phyloP scores from a whole-genome alignment of 2,329 filamentous ascomycete genomes.

The Venturia pyrina region DNA sequence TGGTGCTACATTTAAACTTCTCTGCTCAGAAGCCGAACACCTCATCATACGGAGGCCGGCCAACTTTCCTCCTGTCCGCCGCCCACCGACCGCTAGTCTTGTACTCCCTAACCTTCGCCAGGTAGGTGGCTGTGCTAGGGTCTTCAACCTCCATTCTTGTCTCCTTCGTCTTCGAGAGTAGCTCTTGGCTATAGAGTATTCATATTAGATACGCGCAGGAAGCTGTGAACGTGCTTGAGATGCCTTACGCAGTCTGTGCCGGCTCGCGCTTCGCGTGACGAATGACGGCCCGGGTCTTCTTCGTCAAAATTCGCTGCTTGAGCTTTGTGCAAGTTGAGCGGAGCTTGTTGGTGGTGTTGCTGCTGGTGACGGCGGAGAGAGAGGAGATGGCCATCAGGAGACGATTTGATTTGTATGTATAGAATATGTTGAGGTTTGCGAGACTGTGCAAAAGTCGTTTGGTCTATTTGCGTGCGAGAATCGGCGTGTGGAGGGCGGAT shows the following conservation, averaged over 20 bases:
- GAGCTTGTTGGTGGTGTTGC: background rate
- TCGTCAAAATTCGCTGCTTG: background rate
- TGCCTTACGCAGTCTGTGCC: background rate
- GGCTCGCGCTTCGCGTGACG: background rate
- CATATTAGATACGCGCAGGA: background rate
- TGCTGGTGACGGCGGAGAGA: background rate
- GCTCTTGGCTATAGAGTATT: background rate
- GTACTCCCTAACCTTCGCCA: background rate
- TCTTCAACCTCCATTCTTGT: background rate
- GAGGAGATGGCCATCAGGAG: background rate
- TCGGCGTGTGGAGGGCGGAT: background rate
- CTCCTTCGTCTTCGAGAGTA: background rate
- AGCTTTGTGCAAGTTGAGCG: background rate
- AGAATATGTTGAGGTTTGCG: background rate
- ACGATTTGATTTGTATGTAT: background rate
- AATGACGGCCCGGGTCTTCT: background rate
- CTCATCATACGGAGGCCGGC: background rate
- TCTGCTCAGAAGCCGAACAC: background rate
- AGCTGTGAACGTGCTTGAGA: background rate
- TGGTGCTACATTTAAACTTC: background rate
- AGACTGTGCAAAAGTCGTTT: background rate
- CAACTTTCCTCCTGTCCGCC: background rate
- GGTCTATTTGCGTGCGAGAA: background rate
- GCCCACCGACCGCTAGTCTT: background rate
- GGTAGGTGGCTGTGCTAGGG: background rate